Base-by-base conservation (phyloP, 2,329 filamentous ascomycete genomes). In the Apiospora pterosperma region DNA sequence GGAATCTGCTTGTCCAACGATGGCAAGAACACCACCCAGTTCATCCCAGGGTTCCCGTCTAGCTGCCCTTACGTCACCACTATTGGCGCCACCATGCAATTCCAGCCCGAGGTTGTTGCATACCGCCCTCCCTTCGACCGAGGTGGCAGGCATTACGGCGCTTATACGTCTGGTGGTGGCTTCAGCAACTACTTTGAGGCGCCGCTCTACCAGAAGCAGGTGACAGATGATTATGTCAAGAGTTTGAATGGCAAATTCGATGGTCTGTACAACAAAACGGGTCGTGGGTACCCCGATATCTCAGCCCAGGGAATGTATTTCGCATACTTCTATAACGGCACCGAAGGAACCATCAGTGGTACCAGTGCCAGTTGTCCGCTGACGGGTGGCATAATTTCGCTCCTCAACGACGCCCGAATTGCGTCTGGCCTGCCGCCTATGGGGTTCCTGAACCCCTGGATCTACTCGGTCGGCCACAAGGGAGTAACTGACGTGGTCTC, bases 321-420 rank as follows among this genome's bases (percentile, higher is more conserved):
- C 63, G 73, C 69, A 28, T 73, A 77, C 42, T 61, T 74, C 7
- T 61, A 69, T 3, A 69, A 72, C 38, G 74, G 75, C 36, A 67
- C 64, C 28, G 63, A 72, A 72, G 76, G 67, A 73, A 75, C 63
- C 73, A 78, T 68, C 74, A 76, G 59, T 59, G 78, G 78, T 16
- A 80, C 77, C 0, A 82, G 80, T 64, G 88, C 89, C 0, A 84
- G 89, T 2, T 78, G 86, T 0, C 90, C 90, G 0, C 79, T 88
- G 0, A 84, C 89, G 61, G 88, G 88, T 0, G 83, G 83, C 19
- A 82, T 92, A 67, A 78, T 92, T 61, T 82, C 85, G 0, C 80
- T 91, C 41, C 75, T 92, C 62, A 92, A 92, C 72, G 86, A 89
- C 66, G 83, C 85, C 25, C 81, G 88, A 39, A 75, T 90, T 59